Conservation (phyloP, 192 early-diverging fungal species). For the Coemansia sp. region DNA sequence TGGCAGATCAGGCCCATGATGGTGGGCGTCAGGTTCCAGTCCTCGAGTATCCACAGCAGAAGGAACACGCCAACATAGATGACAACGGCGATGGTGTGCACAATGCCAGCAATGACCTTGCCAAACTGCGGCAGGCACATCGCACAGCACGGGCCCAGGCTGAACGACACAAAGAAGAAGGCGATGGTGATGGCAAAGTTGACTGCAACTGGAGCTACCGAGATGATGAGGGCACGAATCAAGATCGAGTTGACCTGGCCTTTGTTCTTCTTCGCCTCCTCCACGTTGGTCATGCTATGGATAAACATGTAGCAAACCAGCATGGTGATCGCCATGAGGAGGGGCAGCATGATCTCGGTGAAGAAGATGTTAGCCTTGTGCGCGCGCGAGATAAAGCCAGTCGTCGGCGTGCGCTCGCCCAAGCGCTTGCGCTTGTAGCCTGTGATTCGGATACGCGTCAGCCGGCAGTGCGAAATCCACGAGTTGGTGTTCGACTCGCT, state of each 20-base stretch:
- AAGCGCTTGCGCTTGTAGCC: slow-evolving; percentile 76
- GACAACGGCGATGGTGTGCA: slow-evolving; percentile 63
- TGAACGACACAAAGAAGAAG: slow-evolving; percentile 65
- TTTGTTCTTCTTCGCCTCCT: slow-evolving; percentile 26
- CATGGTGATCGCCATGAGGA: slow-evolving; percentile 62
- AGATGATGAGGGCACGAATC: slow-evolving; percentile 61
- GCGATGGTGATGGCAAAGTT: slow-evolving; percentile 64
- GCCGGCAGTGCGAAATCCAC: slow-evolving; percentile 75
- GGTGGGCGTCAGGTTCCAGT: slow-evolving; percentile 62
- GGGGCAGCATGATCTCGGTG: slow-evolving; percentile 69
- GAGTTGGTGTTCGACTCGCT: slow-evolving; percentile 71
- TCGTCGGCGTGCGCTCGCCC: slow-evolving; percentile 61
- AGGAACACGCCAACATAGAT: slow-evolving; percentile 63
- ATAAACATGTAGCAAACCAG: slow-evolving; percentile 67
- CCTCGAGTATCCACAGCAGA: slow-evolving; percentile 65
- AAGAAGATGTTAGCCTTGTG: slow-evolving; percentile 65
- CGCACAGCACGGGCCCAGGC: slow-evolving; percentile 60
- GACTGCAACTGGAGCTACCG: slow-evolving; percentile 67
- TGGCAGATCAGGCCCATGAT: slow-evolving; percentile 67
- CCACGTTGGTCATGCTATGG: slow-evolving; percentile 58
- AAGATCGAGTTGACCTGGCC: slow-evolving; percentile 51
- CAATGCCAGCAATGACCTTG: slow-evolving; percentile 65
- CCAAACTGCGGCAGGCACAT: slow-evolving; percentile 72
- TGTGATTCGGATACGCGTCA: slow-evolving; percentile 69
- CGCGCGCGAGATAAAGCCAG: slow-evolving; percentile 65